phyloP scores from a whole-genome alignment of 371 early-diverging fungal genomes.

The Parasitella parasitica region DNA sequence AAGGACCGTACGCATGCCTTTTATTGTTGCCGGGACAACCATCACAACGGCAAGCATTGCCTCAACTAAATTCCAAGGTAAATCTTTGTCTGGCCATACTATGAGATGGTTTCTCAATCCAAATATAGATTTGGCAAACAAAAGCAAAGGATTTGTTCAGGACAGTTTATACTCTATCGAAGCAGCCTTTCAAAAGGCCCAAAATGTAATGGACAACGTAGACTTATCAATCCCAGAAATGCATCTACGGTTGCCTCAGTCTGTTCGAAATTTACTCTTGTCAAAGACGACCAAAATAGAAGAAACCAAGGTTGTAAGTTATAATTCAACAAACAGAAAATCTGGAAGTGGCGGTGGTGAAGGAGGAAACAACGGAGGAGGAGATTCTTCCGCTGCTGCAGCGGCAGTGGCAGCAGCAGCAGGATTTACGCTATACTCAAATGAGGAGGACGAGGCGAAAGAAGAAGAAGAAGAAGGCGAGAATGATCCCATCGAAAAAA shows the following conservation, averaged over 20 bases:
- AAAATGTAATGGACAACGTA: slow-evolving; percentile 28
- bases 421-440: not conserved
- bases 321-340: slow-evolving; percentile 10
- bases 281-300: slow-evolving; percentile 9
- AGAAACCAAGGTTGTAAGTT: slow-evolving; percentile 12
- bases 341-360: slow-evolving; percentile 4
- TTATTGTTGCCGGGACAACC: slow-evolving; percentile 41
- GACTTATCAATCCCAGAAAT: slow-evolving; percentile 44
- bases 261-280: slow-evolving; percentile 28
- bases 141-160: slow-evolving; percentile 24
- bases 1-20: slow-evolving; percentile 33
- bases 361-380: slow-evolving; percentile 8
- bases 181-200: slow-evolving; percentile 22
- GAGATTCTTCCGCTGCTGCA: slow-evolving; percentile 19
- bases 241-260: slow-evolving; percentile 36
- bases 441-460: slow-evolving; percentile 16
- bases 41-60: slow-evolving; percentile 43
- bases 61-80: slow-evolving; percentile 47
- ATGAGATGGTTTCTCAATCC: not conserved
- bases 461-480: slow-evolving; percentile 20
- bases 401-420: slow-evolving; percentile 28
- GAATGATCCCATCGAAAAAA: slow-evolving; percentile 14
- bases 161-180: slow-evolving; percentile 25
- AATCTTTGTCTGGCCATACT: not conserved
- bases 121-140: slow-evolving; percentile 35